These are phyloP conservation scores for Lanmaoa pseudosensibilis DNA, from an alignment of 768 basidiomycete species.

Conservation along the genomic window DNA sequence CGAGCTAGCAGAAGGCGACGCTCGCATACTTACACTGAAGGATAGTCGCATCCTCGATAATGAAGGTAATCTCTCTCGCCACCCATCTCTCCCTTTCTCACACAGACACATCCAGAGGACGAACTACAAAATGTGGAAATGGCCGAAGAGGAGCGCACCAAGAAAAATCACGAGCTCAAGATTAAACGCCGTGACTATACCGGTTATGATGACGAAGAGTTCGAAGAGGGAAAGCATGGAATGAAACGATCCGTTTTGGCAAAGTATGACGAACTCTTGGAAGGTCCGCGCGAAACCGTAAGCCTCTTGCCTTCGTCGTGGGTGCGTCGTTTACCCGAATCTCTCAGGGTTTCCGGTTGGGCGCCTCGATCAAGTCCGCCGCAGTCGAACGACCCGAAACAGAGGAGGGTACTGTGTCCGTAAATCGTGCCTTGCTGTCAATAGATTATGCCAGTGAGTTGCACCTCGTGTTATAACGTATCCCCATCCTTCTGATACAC, in stretches of 20 bases:
- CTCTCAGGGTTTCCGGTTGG: constrained; percentile 82
- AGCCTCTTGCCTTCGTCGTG: constrained; percentile 20
- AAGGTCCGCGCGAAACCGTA: constrained; percentile 71
- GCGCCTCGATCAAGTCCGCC: constrained; percentile 49
- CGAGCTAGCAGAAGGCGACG: constrained; percentile 89
- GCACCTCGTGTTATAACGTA: not conserved
- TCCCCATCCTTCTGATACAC: constrained; percentile 16
- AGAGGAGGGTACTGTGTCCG: constrained; percentile 53
- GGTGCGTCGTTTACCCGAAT: not conserved
- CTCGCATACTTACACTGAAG: constrained; percentile 94
- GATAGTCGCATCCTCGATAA: constrained; percentile 93
- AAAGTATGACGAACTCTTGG: constrained; percentile 92
- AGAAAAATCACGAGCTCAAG: constrained; percentile 81
- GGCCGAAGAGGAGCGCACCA: constrained; percentile 80
- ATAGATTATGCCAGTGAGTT: constrained; percentile 89
- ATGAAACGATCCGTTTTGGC: constrained; percentile 80
- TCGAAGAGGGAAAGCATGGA: constrained; percentile 69
- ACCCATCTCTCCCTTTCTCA: not conserved
- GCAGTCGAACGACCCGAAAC: constrained; percentile 42
- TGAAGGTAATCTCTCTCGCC: constrained; percentile 59
- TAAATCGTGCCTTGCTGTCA: constrained; percentile 78
- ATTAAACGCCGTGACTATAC: constrained; percentile 89
- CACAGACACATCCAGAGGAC: constrained; percentile 66
- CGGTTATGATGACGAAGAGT: constrained; percentile 96
- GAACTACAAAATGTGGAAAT: constrained; percentile 95